Evolutionary conservation across 1,139 yeast species (phyloP).

Genomic region (Debaryomyces sp.): DNA sequence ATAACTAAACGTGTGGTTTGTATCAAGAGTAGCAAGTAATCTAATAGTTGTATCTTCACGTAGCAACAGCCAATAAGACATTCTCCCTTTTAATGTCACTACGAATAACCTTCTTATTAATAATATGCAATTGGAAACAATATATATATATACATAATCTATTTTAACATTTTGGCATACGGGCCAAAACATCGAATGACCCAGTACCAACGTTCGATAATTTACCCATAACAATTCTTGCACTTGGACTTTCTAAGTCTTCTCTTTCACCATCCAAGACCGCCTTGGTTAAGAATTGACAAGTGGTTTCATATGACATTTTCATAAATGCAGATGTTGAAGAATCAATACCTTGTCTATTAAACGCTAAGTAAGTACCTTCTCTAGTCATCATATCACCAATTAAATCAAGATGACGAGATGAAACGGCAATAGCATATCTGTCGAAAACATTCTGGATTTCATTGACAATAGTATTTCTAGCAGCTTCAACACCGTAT

Average conservation of each 20-base stretch:
- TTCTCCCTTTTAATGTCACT: neutral
- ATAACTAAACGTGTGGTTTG: neutral
- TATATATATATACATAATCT: slow-evolving; percentile 8
- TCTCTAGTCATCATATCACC: slow-evolving; percentile 99
- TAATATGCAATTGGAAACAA: slow-evolving; percentile 7
- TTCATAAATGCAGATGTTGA: slow-evolving; percentile 96
- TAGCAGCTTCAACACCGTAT: slow-evolving; percentile 98
- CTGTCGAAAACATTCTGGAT: slow-evolving; percentile 95
- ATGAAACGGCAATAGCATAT: slow-evolving; percentile 91
- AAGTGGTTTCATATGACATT: slow-evolving; percentile 98
- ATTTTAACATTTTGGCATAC: slow-evolving; percentile 43
- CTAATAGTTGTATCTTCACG: too few relatives aligned
- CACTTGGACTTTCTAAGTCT: slow-evolving; percentile 87
- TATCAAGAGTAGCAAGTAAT: too few relatives aligned
- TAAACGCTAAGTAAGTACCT: slow-evolving; percentile 94
- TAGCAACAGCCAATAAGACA: too few relatives aligned
- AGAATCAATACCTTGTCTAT: slow-evolving; percentile 97
- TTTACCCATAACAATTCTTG: slow-evolving; percentile 93
- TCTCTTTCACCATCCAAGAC: slow-evolving; percentile 92
- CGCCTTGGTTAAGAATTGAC: slow-evolving; percentile 95
- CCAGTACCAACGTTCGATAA: slow-evolving; percentile 95
- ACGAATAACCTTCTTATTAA: neutral
- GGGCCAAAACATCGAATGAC: slow-evolving; percentile 82
- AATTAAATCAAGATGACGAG: slow-evolving; percentile 92
- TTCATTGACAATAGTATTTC: slow-evolving; percentile 96